Base-by-base conservation (phyloP, 257 asterid genomes). In the Verbascum thapsus region DNA sequence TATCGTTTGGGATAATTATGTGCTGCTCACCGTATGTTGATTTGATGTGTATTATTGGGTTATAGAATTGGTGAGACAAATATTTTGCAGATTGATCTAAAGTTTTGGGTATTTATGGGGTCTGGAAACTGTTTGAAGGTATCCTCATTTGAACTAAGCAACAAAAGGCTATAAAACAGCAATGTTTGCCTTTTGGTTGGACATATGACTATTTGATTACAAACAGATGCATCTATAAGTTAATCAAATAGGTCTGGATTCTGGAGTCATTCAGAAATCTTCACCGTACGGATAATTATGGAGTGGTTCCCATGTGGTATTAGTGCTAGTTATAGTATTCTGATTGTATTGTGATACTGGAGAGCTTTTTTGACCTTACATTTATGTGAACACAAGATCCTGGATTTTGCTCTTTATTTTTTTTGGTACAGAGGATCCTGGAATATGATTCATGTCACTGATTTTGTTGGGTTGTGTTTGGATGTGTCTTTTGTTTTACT, bases 91-190 rank as follows among this genome's bases (percentile, higher is more conserved):
- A 70, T 56, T 37, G 15, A 61, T 32, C 26, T 26, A 63, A 41
- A 47, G n/a, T 42, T 37, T 44, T 11, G 35, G 40, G 71, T 26
- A 26, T 26, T 58, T 23, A 34, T 65, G 71, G 68, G 51, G 17
- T n/a, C 40, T 41, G 17, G 10, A 40, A 41, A 26, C 10, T 52
- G 61, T 11, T 30, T 38, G 13, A 35, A 53, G 69, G 76, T 26
- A 74, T 79, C 72, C 66, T 68, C 73, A 73, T 59, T 72, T 59
- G 32, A 71, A 84, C 76, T 67, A 84, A 32, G 51, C 42, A 42
- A 82, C 92, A 71, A 79, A 63, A 10, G 20, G 69, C 76, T 74
- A 71, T 0, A 64, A 58, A 61, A 78, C 89, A 76, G 6, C 7
- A 23, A 13, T 12, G 23, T 15, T 74, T 23, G 51, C 80, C 58